Conservation (phyloP, 768 basidiomycete genomes). For the Tubosaeta sp. region DNA sequence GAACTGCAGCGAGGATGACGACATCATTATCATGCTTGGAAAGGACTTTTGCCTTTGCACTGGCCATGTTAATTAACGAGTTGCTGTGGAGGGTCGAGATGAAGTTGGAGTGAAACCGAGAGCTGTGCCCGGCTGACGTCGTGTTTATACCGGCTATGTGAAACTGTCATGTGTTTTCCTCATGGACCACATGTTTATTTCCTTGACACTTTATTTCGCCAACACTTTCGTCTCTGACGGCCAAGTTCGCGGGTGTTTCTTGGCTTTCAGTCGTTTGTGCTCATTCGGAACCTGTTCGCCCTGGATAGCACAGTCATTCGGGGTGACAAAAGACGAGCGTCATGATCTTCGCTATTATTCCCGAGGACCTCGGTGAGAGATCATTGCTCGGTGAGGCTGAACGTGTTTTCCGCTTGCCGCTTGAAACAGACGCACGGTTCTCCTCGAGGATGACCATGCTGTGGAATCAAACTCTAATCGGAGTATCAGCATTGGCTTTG, state of each 20-base stretch:
- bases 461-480: background rate
- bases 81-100: background rate
- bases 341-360: slow-evolving; percentile 16
- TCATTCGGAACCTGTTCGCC: background rate
- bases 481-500: slow-evolving; percentile 11
- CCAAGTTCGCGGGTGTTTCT: no score
- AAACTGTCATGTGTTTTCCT: slow-evolving; percentile 23
- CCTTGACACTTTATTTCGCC: background rate
- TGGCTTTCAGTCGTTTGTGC: no score
- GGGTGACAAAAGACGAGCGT: background rate
- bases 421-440: slow-evolving; percentile 14
- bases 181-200: slow-evolving; percentile 1
- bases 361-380: slow-evolving; percentile 14
- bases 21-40: slow-evolving; percentile 80
- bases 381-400: background rate
- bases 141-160: slow-evolving; percentile 18
- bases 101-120: background rate
- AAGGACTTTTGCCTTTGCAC: slow-evolving; percentile 56
- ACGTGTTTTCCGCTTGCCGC: slow-evolving; percentile 7
- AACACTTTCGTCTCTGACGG: no score
- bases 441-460: background rate
- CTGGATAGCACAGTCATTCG: background rate
- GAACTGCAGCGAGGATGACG: slow-evolving; percentile 83
- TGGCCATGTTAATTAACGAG: slow-evolving; percentile 18
- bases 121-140: background rate